These are phyloP conservation scores for Globisporangium barbulae DNA, from an alignment of 352 stramenopile species.

Conservation along the genomic window DNA sequence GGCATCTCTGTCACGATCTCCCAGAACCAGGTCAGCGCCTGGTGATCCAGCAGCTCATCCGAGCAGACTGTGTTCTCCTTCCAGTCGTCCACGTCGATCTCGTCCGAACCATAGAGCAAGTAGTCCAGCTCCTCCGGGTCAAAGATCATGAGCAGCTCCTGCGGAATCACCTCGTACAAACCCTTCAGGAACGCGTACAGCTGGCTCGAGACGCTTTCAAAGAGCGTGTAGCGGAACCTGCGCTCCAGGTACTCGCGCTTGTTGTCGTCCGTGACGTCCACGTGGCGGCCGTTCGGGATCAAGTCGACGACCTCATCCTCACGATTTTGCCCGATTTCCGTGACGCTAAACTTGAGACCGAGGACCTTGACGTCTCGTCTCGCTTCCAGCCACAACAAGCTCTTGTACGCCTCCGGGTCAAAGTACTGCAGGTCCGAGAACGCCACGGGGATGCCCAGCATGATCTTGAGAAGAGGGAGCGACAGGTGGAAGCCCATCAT, in stretches of 20 bases:
- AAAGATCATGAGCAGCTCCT: slow-evolving; percentile 90
- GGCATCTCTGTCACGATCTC: not conserved
- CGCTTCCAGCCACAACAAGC: not conserved
- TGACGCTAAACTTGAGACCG: not conserved
- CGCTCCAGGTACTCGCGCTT: not conserved
- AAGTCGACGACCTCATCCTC: not conserved
- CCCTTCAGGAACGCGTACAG: slow-evolving; percentile 83
- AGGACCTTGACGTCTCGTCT: not conserved
- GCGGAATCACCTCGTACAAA: slow-evolving; percentile 94
- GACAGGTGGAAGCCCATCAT: slow-evolving; percentile 90
- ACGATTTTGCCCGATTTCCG: not conserved
- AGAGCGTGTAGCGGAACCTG: too few species aligned
- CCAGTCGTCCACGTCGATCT: slow-evolving; percentile 9
- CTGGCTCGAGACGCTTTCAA: slow-evolving; percentile 84
- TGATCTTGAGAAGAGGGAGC: slow-evolving; percentile 47
- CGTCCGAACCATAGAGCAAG: slow-evolving; percentile 91
- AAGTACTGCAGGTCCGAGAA: not conserved
- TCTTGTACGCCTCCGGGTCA: not conserved
- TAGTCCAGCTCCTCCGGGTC: slow-evolving; percentile 86
- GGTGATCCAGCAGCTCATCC: not conserved
- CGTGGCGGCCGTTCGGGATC: not conserved
- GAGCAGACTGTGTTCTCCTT: not conserved
- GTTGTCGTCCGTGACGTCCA: not conserved
- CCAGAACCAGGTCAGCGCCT: not conserved
- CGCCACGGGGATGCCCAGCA: not conserved